A percentile compares a stretch with the other conserved stretches of the same genome.
phyloP scores from a whole-genome alignment of 345 rosid genomes.

The Eucalyptus marginata region DNA sequence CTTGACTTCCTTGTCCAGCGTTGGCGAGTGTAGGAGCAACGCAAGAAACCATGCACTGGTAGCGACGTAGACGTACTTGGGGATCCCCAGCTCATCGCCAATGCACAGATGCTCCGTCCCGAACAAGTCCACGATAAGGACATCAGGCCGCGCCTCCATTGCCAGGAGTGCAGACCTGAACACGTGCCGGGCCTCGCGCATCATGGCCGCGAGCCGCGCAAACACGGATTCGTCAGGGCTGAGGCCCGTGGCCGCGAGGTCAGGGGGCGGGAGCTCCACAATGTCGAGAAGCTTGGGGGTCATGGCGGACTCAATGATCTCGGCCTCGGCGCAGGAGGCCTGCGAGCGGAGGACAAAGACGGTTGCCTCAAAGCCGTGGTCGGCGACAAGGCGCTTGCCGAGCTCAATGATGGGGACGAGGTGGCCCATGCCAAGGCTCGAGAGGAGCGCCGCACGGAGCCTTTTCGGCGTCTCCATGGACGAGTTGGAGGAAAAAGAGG shows the following conservation, averaged over 20 bases:
- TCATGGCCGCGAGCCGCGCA: neutral
- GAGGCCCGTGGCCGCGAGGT: constrained; percentile 21
- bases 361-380: constrained; percentile 22
- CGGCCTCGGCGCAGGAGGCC: constrained; percentile 11
- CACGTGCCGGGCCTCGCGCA: constrained; percentile 9
- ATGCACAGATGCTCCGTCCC: constrained; percentile 24
- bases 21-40: neutral
- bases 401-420: constrained; percentile 48
- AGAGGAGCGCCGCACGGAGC: constrained; percentile 23
- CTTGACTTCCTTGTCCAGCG: constrained; percentile 13
- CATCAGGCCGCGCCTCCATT: constrained; percentile 18
- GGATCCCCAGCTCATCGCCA: constrained; percentile 23
- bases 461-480: neutral
- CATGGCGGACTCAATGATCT: constrained; percentile 1
- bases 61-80: constrained; percentile 16
- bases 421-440: constrained; percentile 60
- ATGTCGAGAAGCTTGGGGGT: constrained; percentile 5
- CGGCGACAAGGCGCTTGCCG: constrained; percentile 22
- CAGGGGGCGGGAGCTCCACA: constrained; percentile 12
- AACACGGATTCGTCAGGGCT: constrained; percentile 21
- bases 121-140: constrained; percentile 37
- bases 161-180: constrained; percentile 16
- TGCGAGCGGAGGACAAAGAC: constrained; percentile 10
- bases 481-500: neutral
- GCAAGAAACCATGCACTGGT: constrained; percentile 52